Conservation (phyloP, 2,329 filamentous ascomycete species). For the Exserohilum turcica region DNA sequence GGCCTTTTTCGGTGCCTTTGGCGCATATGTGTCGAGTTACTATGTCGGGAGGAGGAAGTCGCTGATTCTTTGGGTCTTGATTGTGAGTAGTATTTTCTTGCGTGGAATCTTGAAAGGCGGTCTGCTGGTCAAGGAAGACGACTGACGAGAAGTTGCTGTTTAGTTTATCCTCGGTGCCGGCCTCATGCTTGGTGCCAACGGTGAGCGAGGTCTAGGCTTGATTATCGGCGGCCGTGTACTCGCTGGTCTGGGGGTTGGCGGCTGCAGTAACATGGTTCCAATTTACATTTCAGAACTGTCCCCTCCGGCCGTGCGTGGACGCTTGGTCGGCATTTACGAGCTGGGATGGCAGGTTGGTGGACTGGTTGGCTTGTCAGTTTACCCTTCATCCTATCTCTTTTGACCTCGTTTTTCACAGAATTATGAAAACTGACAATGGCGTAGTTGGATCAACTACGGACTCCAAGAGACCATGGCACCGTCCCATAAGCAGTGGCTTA, state of each 20-base stretch:
- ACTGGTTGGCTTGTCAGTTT: conserved; percentile 39
- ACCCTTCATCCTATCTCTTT: no score
- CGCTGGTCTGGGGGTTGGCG: conserved; percentile 62
- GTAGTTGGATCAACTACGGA: conserved; percentile 51
- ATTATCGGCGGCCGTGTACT: conserved; percentile 64
- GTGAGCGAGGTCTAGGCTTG: conserved; percentile 57
- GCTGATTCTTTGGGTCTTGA: conserved; percentile 62
- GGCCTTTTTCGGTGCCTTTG: conserved; percentile 74
- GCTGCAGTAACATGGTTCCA: conserved; percentile 61
- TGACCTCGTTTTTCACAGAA: conserved; percentile 47
- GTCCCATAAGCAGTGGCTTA: conserved; percentile 53
- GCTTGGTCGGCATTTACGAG: conserved; percentile 57
- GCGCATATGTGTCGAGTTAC: conserved; percentile 65
- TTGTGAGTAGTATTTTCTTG: conserved; percentile 42
- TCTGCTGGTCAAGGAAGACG: not conserved
- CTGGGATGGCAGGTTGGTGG: conserved; percentile 58
- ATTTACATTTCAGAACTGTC: conserved; percentile 65
- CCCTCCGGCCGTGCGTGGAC: conserved; percentile 63
- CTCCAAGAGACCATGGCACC: conserved; percentile 52
- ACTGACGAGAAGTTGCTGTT: not conserved
- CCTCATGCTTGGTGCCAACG: conserved; percentile 66
- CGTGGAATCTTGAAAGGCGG: no score
- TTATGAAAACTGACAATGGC: conserved; percentile 31
- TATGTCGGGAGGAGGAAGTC: conserved; percentile 70
- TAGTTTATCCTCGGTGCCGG: conserved; percentile 70